These are phyloP conservation scores for Malus fusca DNA, from an alignment of 306 rosid species.

Conservation along the genomic window DNA sequence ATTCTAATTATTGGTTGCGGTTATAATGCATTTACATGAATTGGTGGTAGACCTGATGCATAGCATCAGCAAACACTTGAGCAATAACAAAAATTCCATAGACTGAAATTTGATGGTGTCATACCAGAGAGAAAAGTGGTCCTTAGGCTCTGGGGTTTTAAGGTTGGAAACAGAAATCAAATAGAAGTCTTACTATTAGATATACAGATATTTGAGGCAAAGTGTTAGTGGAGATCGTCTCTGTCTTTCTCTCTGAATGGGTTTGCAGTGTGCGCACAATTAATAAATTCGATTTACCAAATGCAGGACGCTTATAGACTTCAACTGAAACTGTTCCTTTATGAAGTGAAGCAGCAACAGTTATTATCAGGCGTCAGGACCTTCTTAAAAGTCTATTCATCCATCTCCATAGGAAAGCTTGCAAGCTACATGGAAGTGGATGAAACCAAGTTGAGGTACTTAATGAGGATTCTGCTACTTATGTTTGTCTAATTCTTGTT, in stretches of 20 bases:
- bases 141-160: not conserved
- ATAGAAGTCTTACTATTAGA: not conserved
- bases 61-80: not conserved
- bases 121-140: not conserved
- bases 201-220: no score
- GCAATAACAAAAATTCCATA: not conserved
- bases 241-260: not conserved
- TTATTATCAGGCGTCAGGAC: constrained; percentile 81
- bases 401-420: constrained; percentile 72
- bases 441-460: constrained; percentile 81
- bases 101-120: not conserved
- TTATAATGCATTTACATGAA: not conserved
- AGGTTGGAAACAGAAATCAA: not conserved
- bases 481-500: not conserved
- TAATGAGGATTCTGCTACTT: not conserved
- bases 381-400: constrained; percentile 80
- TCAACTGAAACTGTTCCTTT: constrained; percentile 85
- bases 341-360: constrained; percentile 97
- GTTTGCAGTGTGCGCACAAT: not conserved
- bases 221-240: no score
- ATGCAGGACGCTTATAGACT: constrained; percentile 94
- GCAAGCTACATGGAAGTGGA: constrained; percentile 97
- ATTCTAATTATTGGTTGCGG: not conserved
- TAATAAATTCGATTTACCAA: constrained; percentile 6
- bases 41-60: not conserved